phyloP scores from a whole-genome alignment of 805 yeast genomes.

The Candida stauntonica region DNA sequence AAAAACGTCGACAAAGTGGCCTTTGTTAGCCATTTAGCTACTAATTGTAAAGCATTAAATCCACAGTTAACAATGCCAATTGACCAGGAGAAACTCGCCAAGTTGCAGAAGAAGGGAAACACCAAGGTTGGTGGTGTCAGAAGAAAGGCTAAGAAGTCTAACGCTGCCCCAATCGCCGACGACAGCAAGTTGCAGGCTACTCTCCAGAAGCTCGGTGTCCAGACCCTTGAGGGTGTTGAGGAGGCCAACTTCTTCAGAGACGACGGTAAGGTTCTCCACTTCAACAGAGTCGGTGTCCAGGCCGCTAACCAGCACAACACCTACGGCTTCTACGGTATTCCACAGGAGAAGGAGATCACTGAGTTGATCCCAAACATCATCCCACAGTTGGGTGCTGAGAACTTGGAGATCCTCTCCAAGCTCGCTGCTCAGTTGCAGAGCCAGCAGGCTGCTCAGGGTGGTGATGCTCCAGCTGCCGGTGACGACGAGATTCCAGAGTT shows the following conservation, averaged over 20 bases:
- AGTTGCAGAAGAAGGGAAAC: constrained; percentile 80
- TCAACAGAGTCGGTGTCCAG: constrained; percentile 95
- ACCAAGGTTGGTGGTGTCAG: constrained; percentile 86
- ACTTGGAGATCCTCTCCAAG: constrained; percentile 81
- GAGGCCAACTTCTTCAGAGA: constrained; percentile 98
- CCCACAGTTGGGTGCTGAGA: constrained; percentile 95
- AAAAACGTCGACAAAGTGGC: constrained; percentile 4
- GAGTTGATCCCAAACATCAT: constrained; percentile 92
- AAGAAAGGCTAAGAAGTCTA: constrained; percentile 82
- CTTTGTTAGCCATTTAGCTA: neutral
- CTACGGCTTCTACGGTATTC: constrained; percentile 90
- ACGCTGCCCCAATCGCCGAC: constrained; percentile 66
- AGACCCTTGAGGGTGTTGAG: constrained; percentile 83
- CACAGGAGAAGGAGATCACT: constrained; percentile 87
- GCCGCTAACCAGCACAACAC: constrained; percentile 88
- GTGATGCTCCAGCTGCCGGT: constrained; percentile 46
- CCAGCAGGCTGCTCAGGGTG: constrained; percentile 41
- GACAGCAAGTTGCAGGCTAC: constrained; percentile 89
- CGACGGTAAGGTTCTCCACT: constrained; percentile 93
- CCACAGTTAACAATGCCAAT: constrained; percentile 55
- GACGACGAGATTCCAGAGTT: constrained; percentile 61
- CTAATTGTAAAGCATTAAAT: neutral
- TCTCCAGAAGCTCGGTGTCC: constrained; percentile 84
- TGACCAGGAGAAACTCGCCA: constrained; percentile 92
- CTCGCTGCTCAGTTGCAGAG: constrained; percentile 85